Percentiles rank a stretch among this genome's conserved stretches.
phyloP scores from a whole-genome alignment of 192 early-diverging fungal genomes.

The Gigaspora rosea region DNA sequence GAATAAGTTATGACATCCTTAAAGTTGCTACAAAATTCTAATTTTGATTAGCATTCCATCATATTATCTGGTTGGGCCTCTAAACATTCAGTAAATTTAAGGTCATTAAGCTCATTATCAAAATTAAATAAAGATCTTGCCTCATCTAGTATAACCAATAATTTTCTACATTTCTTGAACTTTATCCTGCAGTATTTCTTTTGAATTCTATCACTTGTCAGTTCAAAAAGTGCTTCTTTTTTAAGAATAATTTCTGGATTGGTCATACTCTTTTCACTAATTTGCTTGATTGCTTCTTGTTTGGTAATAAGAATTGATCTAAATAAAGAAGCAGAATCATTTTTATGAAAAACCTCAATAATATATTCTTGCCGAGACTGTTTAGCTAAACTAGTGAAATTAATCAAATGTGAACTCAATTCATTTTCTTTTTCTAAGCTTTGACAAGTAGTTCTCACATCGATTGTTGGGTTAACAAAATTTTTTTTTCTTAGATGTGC shows the following conservation, averaged over 20 bases:
- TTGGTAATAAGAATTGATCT: conserved; percentile 25
- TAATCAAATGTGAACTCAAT: conserved; percentile 3
- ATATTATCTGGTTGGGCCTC: too few relatives aligned
- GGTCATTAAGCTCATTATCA: not conserved
- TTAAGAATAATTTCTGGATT: conserved; percentile 3
- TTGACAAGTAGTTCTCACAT: not conserved
- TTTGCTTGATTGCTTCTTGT: conserved; percentile 10
- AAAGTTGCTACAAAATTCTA: too few relatives aligned
- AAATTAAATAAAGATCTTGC: too few relatives aligned
- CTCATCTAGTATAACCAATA: conserved; percentile 18
- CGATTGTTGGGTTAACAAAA: not conserved
- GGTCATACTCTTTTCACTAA: not conserved
- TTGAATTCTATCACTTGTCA: not conserved
- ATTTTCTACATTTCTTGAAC: conserved; percentile 3
- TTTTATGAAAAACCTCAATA: conserved; percentile 23
- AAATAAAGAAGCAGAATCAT: conserved; percentile 16
- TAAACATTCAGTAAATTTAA: not conserved
- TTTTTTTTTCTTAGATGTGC: conserved; percentile 6
- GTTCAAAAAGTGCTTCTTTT: conserved; percentile 26
- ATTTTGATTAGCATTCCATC: too few relatives aligned
- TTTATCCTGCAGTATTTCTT: conserved; percentile 9
- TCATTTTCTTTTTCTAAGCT: conserved; percentile 5
- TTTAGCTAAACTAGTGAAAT: not conserved
- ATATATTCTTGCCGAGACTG: conserved; percentile 16
- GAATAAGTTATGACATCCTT: too few relatives aligned